These are phyloP conservation scores for Cymbopogon flexuosus DNA, from an alignment of 202 grass and related monocot genomes.

Conservation along the genomic window DNA sequence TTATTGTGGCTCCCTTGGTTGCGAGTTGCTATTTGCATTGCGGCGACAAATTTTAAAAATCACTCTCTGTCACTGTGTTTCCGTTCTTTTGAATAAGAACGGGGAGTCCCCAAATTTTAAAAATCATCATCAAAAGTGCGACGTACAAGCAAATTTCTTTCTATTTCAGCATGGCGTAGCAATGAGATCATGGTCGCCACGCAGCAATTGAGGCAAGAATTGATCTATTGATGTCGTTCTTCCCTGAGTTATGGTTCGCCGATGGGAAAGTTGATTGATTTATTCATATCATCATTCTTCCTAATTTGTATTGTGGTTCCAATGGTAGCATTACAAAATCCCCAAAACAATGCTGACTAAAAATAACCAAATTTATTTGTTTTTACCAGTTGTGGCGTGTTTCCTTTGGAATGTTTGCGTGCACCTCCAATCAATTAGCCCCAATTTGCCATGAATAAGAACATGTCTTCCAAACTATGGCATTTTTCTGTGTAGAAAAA, in stretches of 20 bases:
- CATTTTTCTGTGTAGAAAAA: no score
- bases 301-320: not conserved
- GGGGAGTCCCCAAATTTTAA: no score
- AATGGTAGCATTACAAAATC: not conserved
- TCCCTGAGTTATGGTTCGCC: not conserved
- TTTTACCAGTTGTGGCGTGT: no score
- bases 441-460: no score
- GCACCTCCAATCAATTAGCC: no score
- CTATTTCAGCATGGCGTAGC: not conserved
- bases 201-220: not conserved
- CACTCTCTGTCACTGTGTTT: no score
- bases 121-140: not conserved
- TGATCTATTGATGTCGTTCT: not conserved
- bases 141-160: not conserved
- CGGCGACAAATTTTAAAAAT: no score
- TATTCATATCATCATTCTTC: not conserved
- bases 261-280: not conserved
- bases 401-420: no score
- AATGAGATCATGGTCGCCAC: not conserved
- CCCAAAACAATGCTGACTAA: not conserved
- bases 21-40: not conserved
- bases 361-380: no score
- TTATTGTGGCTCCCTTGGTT: not conserved
- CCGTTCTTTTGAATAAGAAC: no score
- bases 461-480: no score